Evolutionary conservation across 2,329 filamentous ascomycete genomes (phyloP), one percentile per base, ranked within the genome.

Genomic region (Cercospora sp.): DNA sequence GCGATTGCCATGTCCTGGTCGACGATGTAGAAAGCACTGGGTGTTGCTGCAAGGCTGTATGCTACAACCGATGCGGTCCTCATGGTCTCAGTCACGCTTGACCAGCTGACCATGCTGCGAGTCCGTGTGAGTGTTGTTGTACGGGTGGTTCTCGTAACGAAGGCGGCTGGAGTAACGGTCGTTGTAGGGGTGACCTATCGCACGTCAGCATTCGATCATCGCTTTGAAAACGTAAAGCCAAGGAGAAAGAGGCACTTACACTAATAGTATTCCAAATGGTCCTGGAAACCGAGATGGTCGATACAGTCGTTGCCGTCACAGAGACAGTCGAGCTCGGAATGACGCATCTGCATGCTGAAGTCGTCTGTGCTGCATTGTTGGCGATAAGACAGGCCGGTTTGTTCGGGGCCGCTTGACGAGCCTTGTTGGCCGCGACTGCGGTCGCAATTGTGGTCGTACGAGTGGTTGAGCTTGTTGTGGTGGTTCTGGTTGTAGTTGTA

Each of bases 1-100:
- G 60, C 60, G 30, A 63, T 55, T 36, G 60, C 60, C 60, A 63
- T 63, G 45, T 63, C 60, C 1, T 26, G 10, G 60, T 63, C 60
- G 18, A 63, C 60, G 18, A 55, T 63, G 45, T 63, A 63, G 23
- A 63, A 63, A 8, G 60, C 60, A 20, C 28, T 51, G n/a, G 60
- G 60, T 13, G 60, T 63, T n/a, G 60, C 42, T 51, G 60, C 60
- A 33, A 63, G 42, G 9, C 23, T 55, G 16, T 30, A 63, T 2
- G 45, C 16, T n/a, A 33, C 60, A 23, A 30, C 53, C 12, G 60
- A 53, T 16, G 45, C 30, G 1, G 36, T 28, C 26, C 16, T 42
- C 42, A 18, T 10, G 13, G 60, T 53, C 2, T 45, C 48, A 30
- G 60, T 63, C 13, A 30, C 48, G 20, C 33, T 30, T 30, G 20